Percentiles rank a stretch among this genome's conserved stretches.
Conservation (phyloP, 1,284 basidiomycete genomes). For the Cryptococcus amylolentus region DNA sequence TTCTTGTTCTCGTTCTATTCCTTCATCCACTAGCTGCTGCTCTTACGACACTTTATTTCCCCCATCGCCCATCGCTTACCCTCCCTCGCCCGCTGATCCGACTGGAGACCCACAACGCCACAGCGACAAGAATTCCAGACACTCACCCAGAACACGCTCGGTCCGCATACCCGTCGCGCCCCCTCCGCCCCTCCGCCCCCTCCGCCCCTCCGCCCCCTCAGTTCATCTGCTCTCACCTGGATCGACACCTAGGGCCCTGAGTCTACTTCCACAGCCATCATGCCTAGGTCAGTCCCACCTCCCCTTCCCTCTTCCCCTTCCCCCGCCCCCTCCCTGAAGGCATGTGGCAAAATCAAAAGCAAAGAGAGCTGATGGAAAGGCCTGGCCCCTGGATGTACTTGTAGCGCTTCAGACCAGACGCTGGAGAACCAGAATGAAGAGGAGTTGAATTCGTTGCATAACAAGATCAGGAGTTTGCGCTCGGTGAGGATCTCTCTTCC, state of each 20-base stretch:
- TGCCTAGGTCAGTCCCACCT: conserved; percentile 1
- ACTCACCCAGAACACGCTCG: not conserved
- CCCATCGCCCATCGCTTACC: not conserved
- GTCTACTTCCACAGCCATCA: not conserved
- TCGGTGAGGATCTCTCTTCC: conserved; percentile 34
- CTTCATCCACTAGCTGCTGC: not conserved
- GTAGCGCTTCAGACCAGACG: conserved; percentile 45
- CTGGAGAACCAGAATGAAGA: conserved; percentile 51
- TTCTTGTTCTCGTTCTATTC: not conserved
- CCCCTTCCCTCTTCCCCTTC: not conserved
- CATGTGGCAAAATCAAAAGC: not conserved
- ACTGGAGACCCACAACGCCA: not conserved
- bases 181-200: not conserved
- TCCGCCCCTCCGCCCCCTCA: not conserved
- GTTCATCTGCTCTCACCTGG: not conserved
- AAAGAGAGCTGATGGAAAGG: not conserved
- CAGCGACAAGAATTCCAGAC: no score
- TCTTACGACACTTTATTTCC: not conserved
- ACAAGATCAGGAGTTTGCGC: conserved; percentile 48
- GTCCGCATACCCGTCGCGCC: not conserved
- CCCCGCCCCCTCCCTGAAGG: no score
- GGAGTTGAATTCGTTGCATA: conserved; percentile 45
- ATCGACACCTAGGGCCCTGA: not conserved
- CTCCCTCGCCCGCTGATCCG: not conserved
- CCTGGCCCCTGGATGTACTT: not conserved